Evolutionary conservation across 225 moss, liverwort and hornwort genomes (phyloP).

Genomic region (Ulota crispa): DNA sequence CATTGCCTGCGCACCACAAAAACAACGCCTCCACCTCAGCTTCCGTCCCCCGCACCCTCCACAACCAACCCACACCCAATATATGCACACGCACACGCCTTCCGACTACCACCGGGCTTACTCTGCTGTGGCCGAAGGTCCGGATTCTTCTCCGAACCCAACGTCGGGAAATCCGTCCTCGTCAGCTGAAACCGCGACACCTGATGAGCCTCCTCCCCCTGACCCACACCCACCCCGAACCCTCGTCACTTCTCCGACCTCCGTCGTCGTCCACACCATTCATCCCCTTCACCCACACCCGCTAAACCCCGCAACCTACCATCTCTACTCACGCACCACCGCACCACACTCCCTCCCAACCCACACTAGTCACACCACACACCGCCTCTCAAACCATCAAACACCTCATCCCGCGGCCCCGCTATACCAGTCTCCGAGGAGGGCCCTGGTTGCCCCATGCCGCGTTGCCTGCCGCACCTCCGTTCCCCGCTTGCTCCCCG

Average conservation of each 20-base stretch:
- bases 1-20: constrained; percentile 44
- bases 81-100: not conserved
- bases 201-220: constrained; percentile 96
- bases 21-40: constrained; percentile 9
- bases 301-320: not conserved
- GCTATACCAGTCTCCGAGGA: constrained; percentile 67
- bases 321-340: not conserved
- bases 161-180: constrained; percentile 88
- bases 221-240: constrained; percentile 22
- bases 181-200: constrained; percentile 88
- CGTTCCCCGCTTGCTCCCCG: constrained; percentile 58
- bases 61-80: too few species aligned
- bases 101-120: constrained; percentile 29
- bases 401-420: not conserved
- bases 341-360: not conserved
- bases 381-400: not conserved
- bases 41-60: not conserved
- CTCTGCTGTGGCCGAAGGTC: constrained; percentile 97
- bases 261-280: fast-evolving
- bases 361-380: not conserved
- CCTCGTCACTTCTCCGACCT: not conserved
- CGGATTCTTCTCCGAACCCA: constrained; percentile 98
- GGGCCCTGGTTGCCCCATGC: constrained; percentile 80
- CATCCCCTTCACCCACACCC: not conserved
- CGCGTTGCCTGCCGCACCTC: constrained; percentile 39